Evolutionary conservation across 2,329 filamentous ascomycete genomes (phyloP), one percentile per base, ranked within the genome.

Genomic region (Fusarium nanum): DNA sequence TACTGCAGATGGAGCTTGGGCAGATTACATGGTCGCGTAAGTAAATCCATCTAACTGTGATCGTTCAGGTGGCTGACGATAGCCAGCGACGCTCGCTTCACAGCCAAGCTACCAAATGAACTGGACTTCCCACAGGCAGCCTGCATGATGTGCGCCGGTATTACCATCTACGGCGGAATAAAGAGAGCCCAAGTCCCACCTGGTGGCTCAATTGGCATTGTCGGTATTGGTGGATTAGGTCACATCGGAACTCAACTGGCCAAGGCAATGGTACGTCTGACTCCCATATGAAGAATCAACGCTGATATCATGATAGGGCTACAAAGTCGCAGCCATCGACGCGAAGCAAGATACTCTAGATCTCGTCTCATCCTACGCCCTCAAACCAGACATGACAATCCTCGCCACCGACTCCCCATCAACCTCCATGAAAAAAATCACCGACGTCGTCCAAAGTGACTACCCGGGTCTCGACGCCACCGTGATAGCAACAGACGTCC

Each of bases 21-120:
- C 63, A 2, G 49, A 67, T 3, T 60, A 60, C 14, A 67, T 66
- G 63, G 55, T 20, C 9, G 48, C 49, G 61, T 58, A 20, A 45
- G 62, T 54, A 2, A 5, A 14, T 11, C 6, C 11, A 6, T 28
- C 27, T 6, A 1, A 3, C 10, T 10, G 16, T 34, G 1, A 20
- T 0, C 1, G 28, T 7, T 3, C 28, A 30, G 12, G 12, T 12
- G 6, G 5, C n/a, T 65, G 6, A 56, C 10, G 0, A 9, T 16
- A 14, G 14, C 6, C 14, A 67, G 27, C 0, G 49, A 60, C 3
- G 14, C 49, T 32, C 55, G 20, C 1, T 66, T 66, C 2, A n/a
- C 45, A 2, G 56, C 52, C 6, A 56, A 67, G 25, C 49, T 66
- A 1, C 49, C 56, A 27, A 45, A 45, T 0, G 41, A 20, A 3